Percentiles rank a stretch among this genome's conserved stretches.
These are phyloP conservation scores for Tuber aestivum DNA, from an alignment of 495 filamentous ascomycete species.

Conservation along the genomic window DNA sequence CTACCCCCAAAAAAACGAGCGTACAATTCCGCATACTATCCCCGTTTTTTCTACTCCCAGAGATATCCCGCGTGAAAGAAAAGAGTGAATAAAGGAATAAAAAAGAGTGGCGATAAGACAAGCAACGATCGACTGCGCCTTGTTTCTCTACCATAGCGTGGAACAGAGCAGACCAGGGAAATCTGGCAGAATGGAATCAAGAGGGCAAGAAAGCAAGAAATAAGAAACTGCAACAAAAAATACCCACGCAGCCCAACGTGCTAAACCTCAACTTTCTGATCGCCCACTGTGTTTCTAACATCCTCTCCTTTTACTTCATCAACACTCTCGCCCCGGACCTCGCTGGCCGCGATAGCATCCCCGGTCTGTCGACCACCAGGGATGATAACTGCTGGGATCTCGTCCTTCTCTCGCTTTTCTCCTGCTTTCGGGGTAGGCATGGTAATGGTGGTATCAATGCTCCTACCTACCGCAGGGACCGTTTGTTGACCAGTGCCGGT, in stretches of 20 bases:
- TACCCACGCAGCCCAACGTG: background rate
- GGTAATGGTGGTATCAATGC: background rate
- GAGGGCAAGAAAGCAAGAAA: background rate
- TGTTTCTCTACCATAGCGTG: background rate
- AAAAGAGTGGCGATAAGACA: background rate
- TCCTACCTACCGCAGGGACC: background rate
- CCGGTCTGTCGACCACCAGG: conserved; percentile 25
- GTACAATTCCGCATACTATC: conserved; percentile 1
- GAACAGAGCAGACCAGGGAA: background rate
- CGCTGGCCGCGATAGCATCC: conserved; percentile 11
- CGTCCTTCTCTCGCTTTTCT: conserved; percentile 17
- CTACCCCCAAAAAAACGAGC: conserved; percentile 3
- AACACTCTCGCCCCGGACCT: background rate
- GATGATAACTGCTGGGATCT: conserved; percentile 11
- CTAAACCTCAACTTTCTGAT: conserved; percentile 30
- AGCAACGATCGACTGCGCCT: background rate
- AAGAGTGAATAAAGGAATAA: background rate
- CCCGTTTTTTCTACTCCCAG: background rate
- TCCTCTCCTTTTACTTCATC: conserved; percentile 3
- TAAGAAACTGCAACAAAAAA: background rate
- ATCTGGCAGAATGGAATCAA: background rate
- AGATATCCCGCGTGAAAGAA: background rate
- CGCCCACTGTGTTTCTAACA: conserved; percentile 17
- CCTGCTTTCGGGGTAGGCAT: background rate
- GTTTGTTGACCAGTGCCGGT: conserved; percentile 17